Base-by-base conservation (phyloP, 2,329 filamentous ascomycete genomes). In the Bipolaris sorokiniana region DNA sequence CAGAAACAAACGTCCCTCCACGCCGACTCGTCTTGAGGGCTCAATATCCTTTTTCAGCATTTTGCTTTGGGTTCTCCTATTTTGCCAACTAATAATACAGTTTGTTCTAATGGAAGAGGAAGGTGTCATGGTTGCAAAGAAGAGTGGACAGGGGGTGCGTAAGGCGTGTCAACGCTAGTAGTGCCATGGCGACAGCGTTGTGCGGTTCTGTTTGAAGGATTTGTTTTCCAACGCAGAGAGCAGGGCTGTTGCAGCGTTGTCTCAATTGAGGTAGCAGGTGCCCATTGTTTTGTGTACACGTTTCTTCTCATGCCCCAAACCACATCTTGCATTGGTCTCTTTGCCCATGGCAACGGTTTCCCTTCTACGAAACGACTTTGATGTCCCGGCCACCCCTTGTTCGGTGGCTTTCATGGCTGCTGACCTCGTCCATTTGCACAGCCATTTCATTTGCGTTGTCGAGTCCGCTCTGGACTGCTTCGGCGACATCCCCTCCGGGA, bases 371-470 rank as follows among this genome's bases (percentile, higher is more conserved):
- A 33, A 53, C 59, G n/a, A 53, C 51, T 54, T 68, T 66, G 45
- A 69, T 61, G 13, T 49, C 58, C 31, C 68, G 55, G 23, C 62
- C 67, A 7, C 59, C 63, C 46, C 63, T 68, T 23, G 68, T 64
- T 5, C 65, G 58, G 40, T 73, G 67, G 9, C 60, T 63, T 28
- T 67, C 67, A 22, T 56, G 62, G 38, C 69, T 68, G 10, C 51
- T 55, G 1, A 66, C 65, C 7, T 69, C 64, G 18, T 73, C 72
- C n/a, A 71, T 53, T 26, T 67, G 67, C 3, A 20, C 54, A 1
- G 58, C 64, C 16, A 72, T 40, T 15, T 68, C 64, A 15, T 66
- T 55, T 5, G 55, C 38, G 28, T 69, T 38, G 4, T 52, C 63
- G n/a, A 69, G 51, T 10, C 54, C 40, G 20, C 16, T 23, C 18